These are phyloP conservation scores for Endocalyx cinctus DNA, from an alignment of 2,329 filamentous ascomycete species.

Conservation along the genomic window DNA sequence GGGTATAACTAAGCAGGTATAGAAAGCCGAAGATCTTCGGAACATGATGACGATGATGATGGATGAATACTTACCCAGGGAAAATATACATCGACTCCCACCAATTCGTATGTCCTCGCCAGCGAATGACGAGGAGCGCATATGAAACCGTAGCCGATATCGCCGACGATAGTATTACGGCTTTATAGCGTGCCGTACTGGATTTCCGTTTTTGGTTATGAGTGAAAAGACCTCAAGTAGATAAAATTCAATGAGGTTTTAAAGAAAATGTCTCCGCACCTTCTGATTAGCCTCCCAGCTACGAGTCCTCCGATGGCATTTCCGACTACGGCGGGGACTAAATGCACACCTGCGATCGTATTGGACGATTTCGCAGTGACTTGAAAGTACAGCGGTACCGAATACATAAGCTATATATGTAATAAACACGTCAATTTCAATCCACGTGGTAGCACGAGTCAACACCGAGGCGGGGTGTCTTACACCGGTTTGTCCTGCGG, in stretches of 20 bases:
- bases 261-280: slow-evolving; percentile 19
- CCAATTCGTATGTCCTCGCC: slow-evolving; percentile 55
- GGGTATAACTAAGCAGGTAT: no score
- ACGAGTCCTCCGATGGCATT: slow-evolving; percentile 62
- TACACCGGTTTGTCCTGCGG: slow-evolving; percentile 53
- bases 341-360: slow-evolving; percentile 53
- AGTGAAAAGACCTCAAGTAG: no score
- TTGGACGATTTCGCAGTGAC: slow-evolving; percentile 54
- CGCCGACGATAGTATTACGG: slow-evolving; percentile 46
- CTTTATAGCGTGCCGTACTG: slow-evolving; percentile 57
- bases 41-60: no score
- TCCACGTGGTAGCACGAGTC: not conserved
- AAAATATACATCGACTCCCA: slow-evolving; percentile 56
- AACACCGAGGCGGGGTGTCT: no score
- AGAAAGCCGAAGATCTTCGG: no score
- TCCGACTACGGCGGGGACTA: slow-evolving; percentile 63
- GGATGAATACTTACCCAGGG: slow-evolving; percentile 33
- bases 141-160: slow-evolving; percentile 45
- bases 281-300: slow-evolving; percentile 52
- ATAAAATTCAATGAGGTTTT: no score
- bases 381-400: slow-evolving; percentile 66
- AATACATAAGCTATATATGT: slow-evolving; percentile 51
- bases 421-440: slow-evolving; percentile 2
- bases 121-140: slow-evolving; percentile 47
- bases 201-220: no score